These are phyloP conservation scores for Priceomyces fermenticarens DNA, from an alignment of 805 yeast genomes.

Conservation along the genomic window DNA sequence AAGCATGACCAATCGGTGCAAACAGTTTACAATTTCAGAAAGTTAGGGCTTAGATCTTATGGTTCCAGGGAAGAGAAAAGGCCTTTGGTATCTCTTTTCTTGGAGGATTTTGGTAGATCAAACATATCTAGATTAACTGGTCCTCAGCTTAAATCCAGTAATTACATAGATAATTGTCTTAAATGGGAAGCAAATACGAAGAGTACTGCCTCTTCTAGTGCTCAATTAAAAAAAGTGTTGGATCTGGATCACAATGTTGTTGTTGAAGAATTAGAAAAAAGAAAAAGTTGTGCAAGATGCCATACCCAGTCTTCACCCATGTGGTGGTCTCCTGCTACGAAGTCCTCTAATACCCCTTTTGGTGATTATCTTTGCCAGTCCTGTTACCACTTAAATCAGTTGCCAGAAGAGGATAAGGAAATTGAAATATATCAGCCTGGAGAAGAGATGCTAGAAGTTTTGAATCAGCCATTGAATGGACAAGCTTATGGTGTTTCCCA, in stretches of 20 bases:
- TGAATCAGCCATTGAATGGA: constrained; percentile 30
- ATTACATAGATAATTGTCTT: constrained; percentile 22
- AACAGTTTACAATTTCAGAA: constrained; percentile 23
- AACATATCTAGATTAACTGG: constrained; percentile 22
- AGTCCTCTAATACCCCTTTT: neutral
- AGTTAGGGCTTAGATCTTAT: constrained; percentile 26
- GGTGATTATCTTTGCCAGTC: constrained; percentile 24
- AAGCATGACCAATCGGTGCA: constrained; percentile 26
- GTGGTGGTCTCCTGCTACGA: constrained; percentile 27
- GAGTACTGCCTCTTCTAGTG: neutral
- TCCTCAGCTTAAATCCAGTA: constrained; percentile 29
- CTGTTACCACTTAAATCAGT: constrained; percentile 22
- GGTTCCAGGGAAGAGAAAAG: constrained; percentile 23
- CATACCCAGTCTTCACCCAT: constrained; percentile 28
- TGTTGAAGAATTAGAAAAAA: constrained; percentile 1
- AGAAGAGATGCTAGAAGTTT: constrained; percentile 16
- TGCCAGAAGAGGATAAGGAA: constrained; percentile 8
- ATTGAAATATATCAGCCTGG: constrained; percentile 11
- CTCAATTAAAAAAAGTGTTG: constrained; percentile 4
- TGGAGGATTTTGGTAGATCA: constrained; percentile 29
- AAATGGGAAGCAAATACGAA: constrained; percentile 13
- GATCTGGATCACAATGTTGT: constrained; percentile 5
- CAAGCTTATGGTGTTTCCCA: constrained; percentile 28
- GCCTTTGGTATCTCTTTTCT: constrained; percentile 40
- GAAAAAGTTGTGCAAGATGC: constrained; percentile 20